These are phyloP conservation scores for Ramaria rubella DNA, from an alignment of 768 basidiomycete species.

Conservation along the genomic window DNA sequence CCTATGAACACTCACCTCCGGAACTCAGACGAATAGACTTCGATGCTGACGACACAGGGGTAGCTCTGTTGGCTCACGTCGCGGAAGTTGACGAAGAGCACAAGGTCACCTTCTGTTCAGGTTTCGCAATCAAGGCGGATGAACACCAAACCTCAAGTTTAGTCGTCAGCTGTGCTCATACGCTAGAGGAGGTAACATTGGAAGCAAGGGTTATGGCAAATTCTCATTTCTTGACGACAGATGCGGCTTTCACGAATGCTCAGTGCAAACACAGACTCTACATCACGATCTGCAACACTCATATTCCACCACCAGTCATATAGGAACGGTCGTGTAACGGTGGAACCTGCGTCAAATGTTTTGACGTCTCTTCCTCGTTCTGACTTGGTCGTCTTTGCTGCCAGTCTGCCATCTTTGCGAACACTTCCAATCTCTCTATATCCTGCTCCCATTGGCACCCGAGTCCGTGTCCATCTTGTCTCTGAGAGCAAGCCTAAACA, in stretches of 20 bases:
- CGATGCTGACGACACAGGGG: slow-evolving; percentile 25
- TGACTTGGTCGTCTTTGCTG: slow-evolving; percentile 45
- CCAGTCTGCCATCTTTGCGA: slow-evolving; percentile 25
- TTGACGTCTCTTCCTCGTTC: slow-evolving; percentile 53
- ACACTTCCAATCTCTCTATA: slow-evolving; percentile 59
- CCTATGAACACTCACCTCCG: slow-evolving; percentile 46
- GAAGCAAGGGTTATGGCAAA: not conserved
- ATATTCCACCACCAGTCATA: not conserved
- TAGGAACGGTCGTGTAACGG: not conserved
- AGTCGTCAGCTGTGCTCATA: slow-evolving; percentile 55
- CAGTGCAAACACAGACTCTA: not conserved
- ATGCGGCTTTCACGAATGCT: not conserved
- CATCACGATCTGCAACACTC: not conserved
- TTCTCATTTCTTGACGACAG: not conserved
- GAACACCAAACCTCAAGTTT: slow-evolving; percentile 25
- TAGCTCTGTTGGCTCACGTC: slow-evolving; percentile 50
- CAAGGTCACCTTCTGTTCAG: slow-evolving; percentile 49
- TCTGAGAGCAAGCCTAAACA: slow-evolving; percentile 32
- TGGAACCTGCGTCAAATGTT: slow-evolving; percentile 37
- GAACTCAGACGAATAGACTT: slow-evolving; percentile 24
- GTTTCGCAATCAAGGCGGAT: slow-evolving; percentile 43
- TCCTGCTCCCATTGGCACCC: slow-evolving; percentile 40
- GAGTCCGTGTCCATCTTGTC: slow-evolving; percentile 50
- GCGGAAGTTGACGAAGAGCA: slow-evolving; percentile 30
- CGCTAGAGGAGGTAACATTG: slow-evolving; percentile 48